Evolutionary conservation across 257 asterid genomes (phyloP).

Genomic region (Nicotiana knightiana): DNA sequence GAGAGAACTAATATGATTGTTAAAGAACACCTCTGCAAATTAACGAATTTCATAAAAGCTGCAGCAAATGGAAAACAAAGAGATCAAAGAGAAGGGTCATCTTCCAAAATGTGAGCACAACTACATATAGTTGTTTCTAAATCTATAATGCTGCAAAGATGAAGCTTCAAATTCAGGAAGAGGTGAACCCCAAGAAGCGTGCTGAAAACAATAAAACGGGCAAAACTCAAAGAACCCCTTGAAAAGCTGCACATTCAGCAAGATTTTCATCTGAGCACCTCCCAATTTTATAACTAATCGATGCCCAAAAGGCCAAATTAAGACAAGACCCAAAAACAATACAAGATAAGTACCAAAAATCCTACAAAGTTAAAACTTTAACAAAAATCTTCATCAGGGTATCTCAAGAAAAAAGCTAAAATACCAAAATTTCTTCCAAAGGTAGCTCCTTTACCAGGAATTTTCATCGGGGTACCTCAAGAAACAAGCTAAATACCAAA

Average conservation of each 20-base stretch:
- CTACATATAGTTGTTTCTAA: neutral
- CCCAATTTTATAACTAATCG: neutral
- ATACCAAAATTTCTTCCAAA: neutral
- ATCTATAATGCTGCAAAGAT: neutral
- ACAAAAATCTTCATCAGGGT: neutral
- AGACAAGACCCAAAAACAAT: neutral
- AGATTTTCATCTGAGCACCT: neutral
- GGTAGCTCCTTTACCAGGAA: neutral
- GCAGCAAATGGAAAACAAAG: neutral
- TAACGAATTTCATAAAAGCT: neutral
- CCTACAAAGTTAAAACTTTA: neutral
- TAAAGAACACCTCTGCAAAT: neutral
- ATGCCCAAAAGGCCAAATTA: neutral
- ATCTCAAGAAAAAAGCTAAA: neutral
- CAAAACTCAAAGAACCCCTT: neutral
- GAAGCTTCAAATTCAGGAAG: neutral
- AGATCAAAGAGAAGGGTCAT: neutral
- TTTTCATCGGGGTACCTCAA: neutral
- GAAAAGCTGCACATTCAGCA: conserved; percentile 10
- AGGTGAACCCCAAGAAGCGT: neutral
- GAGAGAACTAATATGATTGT: neutral
- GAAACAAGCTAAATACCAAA: no score
- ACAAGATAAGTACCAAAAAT: neutral
- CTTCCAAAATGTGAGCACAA: neutral
- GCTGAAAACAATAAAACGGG: neutral